Evolutionary conservation across 179 eudicot genomes (phyloP).

Genomic region (Pouteria campechiana): DNA sequence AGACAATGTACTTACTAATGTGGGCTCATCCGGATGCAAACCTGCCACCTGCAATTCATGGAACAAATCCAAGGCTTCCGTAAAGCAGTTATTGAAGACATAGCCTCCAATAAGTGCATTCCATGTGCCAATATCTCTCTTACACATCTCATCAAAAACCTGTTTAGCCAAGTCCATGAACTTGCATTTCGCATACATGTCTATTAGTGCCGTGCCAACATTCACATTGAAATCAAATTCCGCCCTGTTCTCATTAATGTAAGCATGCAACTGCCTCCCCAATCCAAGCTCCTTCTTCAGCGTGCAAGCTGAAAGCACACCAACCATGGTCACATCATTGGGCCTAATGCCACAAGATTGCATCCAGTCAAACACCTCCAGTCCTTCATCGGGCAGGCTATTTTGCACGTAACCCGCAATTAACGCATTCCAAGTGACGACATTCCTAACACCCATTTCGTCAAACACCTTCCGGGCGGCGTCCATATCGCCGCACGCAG

Average conservation of each 20-base stretch:
- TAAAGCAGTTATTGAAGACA: conserved; percentile 38
- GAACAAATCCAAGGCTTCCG: conserved; percentile 52
- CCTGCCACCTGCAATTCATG: conserved; percentile 48
- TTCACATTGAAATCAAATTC: too few relatives aligned
- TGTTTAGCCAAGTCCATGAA: conserved; percentile 16
- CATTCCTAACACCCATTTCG: conserved; percentile 60
- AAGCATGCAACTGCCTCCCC: too few relatives aligned
- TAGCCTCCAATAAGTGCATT: conserved; percentile 66
- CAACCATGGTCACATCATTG: conserved; percentile 56
- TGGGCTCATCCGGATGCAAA: conserved; percentile 42
- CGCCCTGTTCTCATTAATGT: too few relatives aligned
- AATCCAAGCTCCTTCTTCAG: too few relatives aligned
- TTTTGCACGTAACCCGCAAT: conserved; percentile 74
- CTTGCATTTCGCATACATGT: conserved; percentile 29
- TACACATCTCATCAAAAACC: conserved; percentile 43
- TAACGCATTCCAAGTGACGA: conserved; percentile 69
- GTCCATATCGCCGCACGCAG: conserved; percentile 46
- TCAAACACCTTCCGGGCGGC: conserved; percentile 51
- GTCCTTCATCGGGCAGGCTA: conserved; percentile 36
- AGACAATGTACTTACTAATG: conserved; percentile 51
- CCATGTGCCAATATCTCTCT: conserved; percentile 52
- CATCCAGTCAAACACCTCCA: conserved; percentile 36
- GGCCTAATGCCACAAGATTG: conserved; percentile 26
- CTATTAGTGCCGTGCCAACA: conserved; percentile 59
- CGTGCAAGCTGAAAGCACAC: conserved; percentile 67